phyloP scores from a whole-genome alignment of 768 basidiomycete genomes.

The Phanerodontia chrysosporium region DNA sequence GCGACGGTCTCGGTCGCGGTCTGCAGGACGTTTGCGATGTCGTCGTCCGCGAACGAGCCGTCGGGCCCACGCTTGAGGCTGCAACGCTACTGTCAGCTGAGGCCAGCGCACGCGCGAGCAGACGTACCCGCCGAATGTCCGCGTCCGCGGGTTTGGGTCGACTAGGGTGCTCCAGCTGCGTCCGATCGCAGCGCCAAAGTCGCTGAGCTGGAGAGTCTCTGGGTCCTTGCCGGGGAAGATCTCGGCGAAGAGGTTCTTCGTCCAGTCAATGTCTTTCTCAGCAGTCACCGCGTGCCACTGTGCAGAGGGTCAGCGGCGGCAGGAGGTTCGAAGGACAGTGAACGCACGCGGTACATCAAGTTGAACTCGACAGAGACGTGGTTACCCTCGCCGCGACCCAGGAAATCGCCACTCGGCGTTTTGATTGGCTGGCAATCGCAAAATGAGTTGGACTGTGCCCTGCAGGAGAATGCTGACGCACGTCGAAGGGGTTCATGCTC shows the following conservation, averaged over 20 bases:
- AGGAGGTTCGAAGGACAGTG: not conserved
- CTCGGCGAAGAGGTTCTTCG: slow-evolving; percentile 25
- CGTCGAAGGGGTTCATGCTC: slow-evolving; percentile 49
- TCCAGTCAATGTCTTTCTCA: slow-evolving; percentile 27
- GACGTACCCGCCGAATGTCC: slow-evolving; percentile 23
- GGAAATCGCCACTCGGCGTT: slow-evolving; percentile 9
- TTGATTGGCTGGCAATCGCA: slow-evolving; percentile 17
- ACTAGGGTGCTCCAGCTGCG: slow-evolving; percentile 15
- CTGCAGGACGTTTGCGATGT: slow-evolving; percentile 38
- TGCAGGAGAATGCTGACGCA: slow-evolving; percentile 18
- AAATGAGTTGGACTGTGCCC: too few species aligned
- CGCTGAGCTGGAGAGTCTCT: slow-evolving; percentile 18
- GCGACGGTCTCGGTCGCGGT: slow-evolving; percentile 43
- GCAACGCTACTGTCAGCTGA: slow-evolving; percentile 1
- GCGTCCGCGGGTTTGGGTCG: slow-evolving; percentile 20
- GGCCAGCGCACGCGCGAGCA: not conserved
- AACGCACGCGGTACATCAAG: slow-evolving; percentile 37
- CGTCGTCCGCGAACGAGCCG: slow-evolving; percentile 49
- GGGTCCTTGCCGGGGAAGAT: slow-evolving; percentile 24
- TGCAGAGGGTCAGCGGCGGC: slow-evolving; percentile 7
- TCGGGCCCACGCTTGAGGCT: slow-evolving; percentile 30
- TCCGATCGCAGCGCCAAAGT: slow-evolving; percentile 18
- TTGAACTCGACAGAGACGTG: slow-evolving; percentile 76
- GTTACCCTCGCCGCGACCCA: slow-evolving; percentile 62
- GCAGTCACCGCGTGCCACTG: slow-evolving; percentile 34